These are phyloP conservation scores for Rhododendron ovatum DNA, from an alignment of 148 eudicot species.

Conservation along the genomic window DNA sequence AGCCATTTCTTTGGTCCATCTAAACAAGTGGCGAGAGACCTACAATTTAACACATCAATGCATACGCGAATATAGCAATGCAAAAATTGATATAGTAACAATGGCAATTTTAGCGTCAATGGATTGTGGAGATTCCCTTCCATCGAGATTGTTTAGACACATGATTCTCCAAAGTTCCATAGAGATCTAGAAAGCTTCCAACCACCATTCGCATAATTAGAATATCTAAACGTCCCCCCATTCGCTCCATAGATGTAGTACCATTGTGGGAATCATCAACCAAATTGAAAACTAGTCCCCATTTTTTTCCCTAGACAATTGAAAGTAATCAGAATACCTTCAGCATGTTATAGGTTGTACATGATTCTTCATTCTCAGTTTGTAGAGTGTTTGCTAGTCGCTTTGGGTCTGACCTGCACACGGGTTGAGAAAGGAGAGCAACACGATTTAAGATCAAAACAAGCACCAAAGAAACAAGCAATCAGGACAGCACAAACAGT, in stretches of 20 bases:
- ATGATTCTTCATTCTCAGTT: constrained; percentile 83
- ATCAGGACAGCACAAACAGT: background rate
- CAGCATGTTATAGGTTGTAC: constrained; percentile 90
- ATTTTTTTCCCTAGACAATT: background rate
- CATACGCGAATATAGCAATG: background rate
- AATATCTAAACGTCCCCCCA: background rate
- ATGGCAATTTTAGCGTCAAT: background rate
- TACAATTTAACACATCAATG: constrained; percentile 18
- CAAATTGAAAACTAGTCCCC: background rate
- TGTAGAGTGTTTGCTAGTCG: constrained; percentile 53
- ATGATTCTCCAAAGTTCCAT: background rate
- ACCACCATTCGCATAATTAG: background rate
- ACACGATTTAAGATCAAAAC: background rate
- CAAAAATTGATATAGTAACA: background rate
- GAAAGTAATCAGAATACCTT: constrained; percentile 40
- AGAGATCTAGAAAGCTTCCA: background rate
- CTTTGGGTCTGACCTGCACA: constrained; percentile 67
- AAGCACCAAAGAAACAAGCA: background rate
- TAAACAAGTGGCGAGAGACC: constrained; percentile 86
- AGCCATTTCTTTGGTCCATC: constrained; percentile 78
- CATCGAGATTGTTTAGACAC: background rate
- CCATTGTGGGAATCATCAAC: background rate
- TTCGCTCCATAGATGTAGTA: background rate
- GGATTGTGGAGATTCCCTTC: background rate
- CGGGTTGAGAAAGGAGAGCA: background rate